Evolutionary conservation across 371 early-diverging fungal genomes (phyloP), one percentile per base, ranked within the genome.

Genomic region (Batrachochytrium dendrobatidis): DNA sequence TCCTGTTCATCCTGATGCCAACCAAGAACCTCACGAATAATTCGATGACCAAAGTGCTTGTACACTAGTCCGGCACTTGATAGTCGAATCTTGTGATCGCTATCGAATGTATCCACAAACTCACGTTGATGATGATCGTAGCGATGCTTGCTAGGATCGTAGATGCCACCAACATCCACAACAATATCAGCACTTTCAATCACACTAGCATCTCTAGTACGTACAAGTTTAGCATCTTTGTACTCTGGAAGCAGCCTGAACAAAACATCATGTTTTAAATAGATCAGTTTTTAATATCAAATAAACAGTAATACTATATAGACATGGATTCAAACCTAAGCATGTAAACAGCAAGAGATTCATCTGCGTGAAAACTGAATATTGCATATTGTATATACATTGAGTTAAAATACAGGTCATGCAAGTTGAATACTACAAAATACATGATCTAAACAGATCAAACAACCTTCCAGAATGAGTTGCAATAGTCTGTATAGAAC

Each of bases 41-140:
- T 86, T 58, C 86, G 79, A 58, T 82, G 80, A 43, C 95, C 94
- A 70, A 88, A 95, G 67, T 94, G 93, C 73, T 74, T 75, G 69
- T 75, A 75, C 15, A 66, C 69, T 52, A 72, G 58, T 6, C 68
- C 72, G 45, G 69, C 72, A 49, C 63, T 66, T 15, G 74, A 75
- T 39, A 82, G 91, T 90, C 53, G 95, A 78, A 92, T 91, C 35
- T 69, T 71, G 67, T 90, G 88, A 54, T 83, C 72, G 26, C 70
- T 74, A 49, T 83, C 83, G 72, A 93, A 96, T 44, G 92, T 90
- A 63, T 95, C 94, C 34, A 67, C 72, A 68, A 98, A 99, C 24
- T 87, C 91, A 59, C 94, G 86, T 81, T 98, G 98, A 69, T 99
- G 99, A 67, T 99, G 99, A 68, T 99, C 99, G 69, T 85, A 99